phyloP scores from a whole-genome alignment of 2,329 filamentous ascomycete species.

The Piedraia hortae region DNA sequence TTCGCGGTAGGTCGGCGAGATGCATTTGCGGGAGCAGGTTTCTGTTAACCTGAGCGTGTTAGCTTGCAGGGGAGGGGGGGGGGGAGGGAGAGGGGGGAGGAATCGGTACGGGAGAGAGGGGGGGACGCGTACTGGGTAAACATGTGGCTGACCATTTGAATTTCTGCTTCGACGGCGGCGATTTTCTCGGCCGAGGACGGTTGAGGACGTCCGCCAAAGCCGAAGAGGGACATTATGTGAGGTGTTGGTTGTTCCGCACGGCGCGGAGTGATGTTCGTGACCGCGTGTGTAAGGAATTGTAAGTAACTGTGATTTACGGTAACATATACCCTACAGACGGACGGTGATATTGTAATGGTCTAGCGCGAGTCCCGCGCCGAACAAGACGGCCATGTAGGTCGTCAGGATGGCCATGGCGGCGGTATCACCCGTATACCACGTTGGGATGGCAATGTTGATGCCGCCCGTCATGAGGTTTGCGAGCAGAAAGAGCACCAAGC shows the following conservation, averaged over 20 bases:
- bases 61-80: conserved; percentile 2
- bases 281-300: too few relatives aligned
- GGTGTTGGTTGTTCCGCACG: conserved; percentile 1
- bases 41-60: conserved; percentile 30
- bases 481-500: conserved; percentile 55
- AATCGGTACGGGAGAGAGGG: background rate
- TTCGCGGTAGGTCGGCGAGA: conserved; percentile 80
- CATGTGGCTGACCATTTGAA: conserved; percentile 94
- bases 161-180: conserved; percentile 80
- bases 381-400: conserved; percentile 40
- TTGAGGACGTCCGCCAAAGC: conserved; percentile 44
- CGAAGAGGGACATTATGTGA: conserved; percentile 38
- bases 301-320: too few relatives aligned
- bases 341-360: conserved; percentile 40
- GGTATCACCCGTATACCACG: conserved; percentile 38
- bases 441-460: conserved; percentile 68
- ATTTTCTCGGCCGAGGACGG: conserved; percentile 93
- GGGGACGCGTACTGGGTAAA: conserved; percentile 53
- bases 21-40: conserved; percentile 81
- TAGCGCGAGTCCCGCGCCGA: conserved; percentile 36
- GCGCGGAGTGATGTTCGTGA: too few relatives aligned
- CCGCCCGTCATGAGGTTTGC: conserved; percentile 75
- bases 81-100: conserved; percentile 1
- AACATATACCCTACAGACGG: conserved; percentile 26
- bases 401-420: conserved; percentile 48